Evolutionary conservation across 495 filamentous ascomycete species (phyloP).

Genomic region (Neurospora discreta): DNA sequence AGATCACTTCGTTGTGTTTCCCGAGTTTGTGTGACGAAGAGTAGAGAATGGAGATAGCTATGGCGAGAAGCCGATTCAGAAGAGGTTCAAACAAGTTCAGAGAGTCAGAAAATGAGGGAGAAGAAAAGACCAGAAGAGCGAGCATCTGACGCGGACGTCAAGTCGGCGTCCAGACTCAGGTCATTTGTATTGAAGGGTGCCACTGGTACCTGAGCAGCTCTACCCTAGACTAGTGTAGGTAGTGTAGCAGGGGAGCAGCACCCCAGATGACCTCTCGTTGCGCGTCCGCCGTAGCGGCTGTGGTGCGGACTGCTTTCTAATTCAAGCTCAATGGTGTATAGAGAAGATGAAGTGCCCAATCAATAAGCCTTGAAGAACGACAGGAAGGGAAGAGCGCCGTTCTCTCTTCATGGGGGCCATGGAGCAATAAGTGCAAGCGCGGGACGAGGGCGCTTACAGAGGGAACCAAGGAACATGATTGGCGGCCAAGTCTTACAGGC

Average conservation of each 20-base stretch:
- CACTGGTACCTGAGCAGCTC: not conserved
- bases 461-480: not conserved
- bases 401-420: not conserved
- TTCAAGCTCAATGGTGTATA: slow-evolving; percentile 4
- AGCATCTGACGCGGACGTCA: not conserved
- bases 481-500: slow-evolving; percentile 9
- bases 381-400: not conserved
- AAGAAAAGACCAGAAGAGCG: not conserved
- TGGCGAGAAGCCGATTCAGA: not conserved
- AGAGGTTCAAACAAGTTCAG: not conserved
- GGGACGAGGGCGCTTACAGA: slow-evolving; percentile 20
- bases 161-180: not conserved
- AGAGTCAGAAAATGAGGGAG: not conserved
- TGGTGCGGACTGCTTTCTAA: slow-evolving; percentile 7
- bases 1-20: not conserved
- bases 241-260: not conserved
- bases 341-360: slow-evolving; percentile 5
- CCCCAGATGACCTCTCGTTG: not conserved
- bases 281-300: slow-evolving; percentile 1
- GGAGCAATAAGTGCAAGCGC: slow-evolving; percentile 6
- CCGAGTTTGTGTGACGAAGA: not conserved
- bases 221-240: too few relatives aligned
- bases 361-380: not conserved
- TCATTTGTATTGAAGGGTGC: not conserved
- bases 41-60: not conserved